Base-by-base conservation (phyloP, 2,329 filamentous ascomycete genomes). In the Fusarium veterinarium region DNA sequence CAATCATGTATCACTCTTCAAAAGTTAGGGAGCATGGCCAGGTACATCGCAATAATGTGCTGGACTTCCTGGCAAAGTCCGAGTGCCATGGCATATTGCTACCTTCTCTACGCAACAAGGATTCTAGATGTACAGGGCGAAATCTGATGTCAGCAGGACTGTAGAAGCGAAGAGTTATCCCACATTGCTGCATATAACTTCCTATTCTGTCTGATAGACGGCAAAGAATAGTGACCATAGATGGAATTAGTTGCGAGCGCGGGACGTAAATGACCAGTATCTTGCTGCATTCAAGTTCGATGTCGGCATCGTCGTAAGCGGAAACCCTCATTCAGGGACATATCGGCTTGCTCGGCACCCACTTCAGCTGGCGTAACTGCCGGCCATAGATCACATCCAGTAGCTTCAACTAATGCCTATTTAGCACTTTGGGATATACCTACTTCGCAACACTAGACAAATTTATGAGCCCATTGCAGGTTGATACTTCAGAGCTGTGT, bases 391-490 rank as follows among this genome's bases (percentile, higher is more conserved):
- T 31, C 13, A 31, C 0, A 9, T 1, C 28, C 7, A 17, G 28
- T 48, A 9, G 5, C 4, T 2, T 17, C 0, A 1, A 6, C 4
- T 3, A 31, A 6, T 48, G 28, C 3, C 20, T 12, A 17, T 6
- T 6, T 30, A 0, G 13, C 11, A 16, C 28, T 48, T 30, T 1
- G 1, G 19, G 3, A n/a, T 12, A 48, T 17, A 12, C 28, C 28
- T 3, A 2, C 19, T 8, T 20, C 0, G 3, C 13, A 46, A 46
- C 13, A 3, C 25, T 20, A 6, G 30, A 30, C 30, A 11, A 30
- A 30, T 12, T 11, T 30, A 28, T 28, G 5, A 0, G 6, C 0
- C 13, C 0, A n/a, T 12, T 7, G 0, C 13, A 8, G 2, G 11
- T n/a, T 12, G 14, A 3, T n/a, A 12, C 6, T 8, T n/a, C 3